phyloP scores from a whole-genome alignment of 257 asterid genomes.

The Orobanche coerulescens region DNA sequence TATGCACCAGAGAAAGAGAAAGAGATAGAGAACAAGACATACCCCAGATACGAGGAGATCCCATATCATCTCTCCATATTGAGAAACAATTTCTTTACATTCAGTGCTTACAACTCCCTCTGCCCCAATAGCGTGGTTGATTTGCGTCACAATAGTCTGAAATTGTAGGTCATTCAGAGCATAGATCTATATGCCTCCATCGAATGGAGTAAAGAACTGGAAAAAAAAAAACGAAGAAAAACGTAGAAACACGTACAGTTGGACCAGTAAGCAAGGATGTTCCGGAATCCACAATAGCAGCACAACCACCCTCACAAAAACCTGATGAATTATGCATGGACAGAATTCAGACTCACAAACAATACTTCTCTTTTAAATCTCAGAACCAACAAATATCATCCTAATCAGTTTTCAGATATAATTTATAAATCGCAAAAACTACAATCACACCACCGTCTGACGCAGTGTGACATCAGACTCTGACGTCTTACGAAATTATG shows the following conservation, averaged over 20 bases:
- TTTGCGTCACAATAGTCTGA: conserved; percentile 71
- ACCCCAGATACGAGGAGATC: conserved; percentile 76
- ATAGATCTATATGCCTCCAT: conserved; percentile 8
- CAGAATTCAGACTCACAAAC: background rate
- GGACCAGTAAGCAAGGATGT: conserved; percentile 93
- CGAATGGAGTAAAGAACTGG: background rate
- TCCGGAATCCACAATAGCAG: conserved; percentile 96
- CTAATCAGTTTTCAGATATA: background rate
- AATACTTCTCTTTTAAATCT: background rate
- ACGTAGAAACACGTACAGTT: conserved; percentile 44
- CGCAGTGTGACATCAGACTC: too few relatives aligned
- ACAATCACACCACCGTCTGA: too few relatives aligned
- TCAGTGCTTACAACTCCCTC: conserved; percentile 79
- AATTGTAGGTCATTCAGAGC: conserved; percentile 13
- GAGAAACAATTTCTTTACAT: conserved; percentile 62
- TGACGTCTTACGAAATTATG: too few relatives aligned
- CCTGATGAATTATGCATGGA: conserved; percentile 36
- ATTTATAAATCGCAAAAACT: background rate
- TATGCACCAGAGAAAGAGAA: conserved; percentile 5
- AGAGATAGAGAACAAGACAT: background rate
- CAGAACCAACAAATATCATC: background rate
- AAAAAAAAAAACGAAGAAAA: background rate
- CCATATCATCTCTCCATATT: conserved; percentile 85
- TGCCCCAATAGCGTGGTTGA: conserved; percentile 93
- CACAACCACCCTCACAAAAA: conserved; percentile 73